Conservation (phyloP, 352 stramenopile species). For the Elongisporangium anandrum region DNA sequence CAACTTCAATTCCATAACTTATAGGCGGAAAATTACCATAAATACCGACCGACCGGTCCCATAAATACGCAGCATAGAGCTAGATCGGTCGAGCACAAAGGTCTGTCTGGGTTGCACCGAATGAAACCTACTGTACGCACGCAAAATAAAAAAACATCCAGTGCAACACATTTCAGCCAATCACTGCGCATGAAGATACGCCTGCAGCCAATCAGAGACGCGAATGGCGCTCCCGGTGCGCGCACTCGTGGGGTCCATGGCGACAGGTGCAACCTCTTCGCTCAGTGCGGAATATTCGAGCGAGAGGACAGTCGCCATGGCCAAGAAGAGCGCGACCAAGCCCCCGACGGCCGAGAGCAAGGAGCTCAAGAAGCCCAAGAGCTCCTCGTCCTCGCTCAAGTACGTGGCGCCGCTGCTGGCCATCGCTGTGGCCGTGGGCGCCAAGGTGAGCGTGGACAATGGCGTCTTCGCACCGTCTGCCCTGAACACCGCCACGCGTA, state of each 20-base stretch:
- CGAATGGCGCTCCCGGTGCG: not conserved
- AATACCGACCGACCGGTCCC: no score
- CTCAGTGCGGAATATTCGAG: not conserved
- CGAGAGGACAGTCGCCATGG: constrained; percentile 5
- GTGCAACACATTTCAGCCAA: constrained; percentile 7
- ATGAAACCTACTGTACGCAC: not conserved
- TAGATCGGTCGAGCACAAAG: not conserved
- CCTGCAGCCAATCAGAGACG: constrained; percentile 14
- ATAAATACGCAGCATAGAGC: not conserved
- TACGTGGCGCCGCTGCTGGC: constrained; percentile 15
- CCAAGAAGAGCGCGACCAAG: constrained; percentile 8
- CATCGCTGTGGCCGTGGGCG: constrained; percentile 10
- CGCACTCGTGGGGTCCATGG: not conserved
- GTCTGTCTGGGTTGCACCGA: not conserved
- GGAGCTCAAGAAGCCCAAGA: constrained; percentile 8
- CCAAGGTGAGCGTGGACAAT: constrained; percentile 1
- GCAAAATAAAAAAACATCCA: not conserved
- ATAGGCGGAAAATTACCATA: no score
- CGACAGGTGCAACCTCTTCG: not conserved
- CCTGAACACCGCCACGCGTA: not conserved
- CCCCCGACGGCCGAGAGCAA: constrained; percentile 4
- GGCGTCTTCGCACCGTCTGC: not conserved
- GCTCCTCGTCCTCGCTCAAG: constrained; percentile 8
- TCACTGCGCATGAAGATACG: constrained; percentile 3
- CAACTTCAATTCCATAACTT: not conserved